Percentiles rank a stretch among this genome's conserved stretches.
Evolutionary conservation across 2,329 filamentous ascomycete species (phyloP).

Genomic region (Boeremia lycopersici): DNA sequence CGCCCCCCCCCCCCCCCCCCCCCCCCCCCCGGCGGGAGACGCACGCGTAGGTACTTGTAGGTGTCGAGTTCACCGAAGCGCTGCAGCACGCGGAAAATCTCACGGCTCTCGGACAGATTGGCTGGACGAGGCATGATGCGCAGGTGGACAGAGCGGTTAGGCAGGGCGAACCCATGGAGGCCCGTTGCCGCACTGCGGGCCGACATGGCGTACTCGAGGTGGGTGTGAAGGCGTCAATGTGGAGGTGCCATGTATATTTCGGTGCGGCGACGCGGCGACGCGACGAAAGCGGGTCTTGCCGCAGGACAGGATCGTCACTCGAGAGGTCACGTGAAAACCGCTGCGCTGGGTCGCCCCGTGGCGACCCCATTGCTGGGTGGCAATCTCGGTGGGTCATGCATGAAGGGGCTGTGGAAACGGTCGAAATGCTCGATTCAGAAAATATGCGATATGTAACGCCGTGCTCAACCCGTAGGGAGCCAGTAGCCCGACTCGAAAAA

Average conservation of each 20-base stretch:
- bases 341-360: not conserved
- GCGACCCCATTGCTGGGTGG: conserved; percentile 19
- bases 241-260: no score
- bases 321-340: conserved; percentile 23
- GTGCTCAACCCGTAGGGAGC: conserved; percentile 46
- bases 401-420: not conserved
- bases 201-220: conserved; percentile 30
- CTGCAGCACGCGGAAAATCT: conserved; percentile 55
- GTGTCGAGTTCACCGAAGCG: conserved; percentile 57
- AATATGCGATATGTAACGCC: conserved; percentile 29
- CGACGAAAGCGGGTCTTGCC: conserved; percentile 28
- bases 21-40: conserved; percentile 17
- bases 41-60: conserved; percentile 53
- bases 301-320: conserved; percentile 24
- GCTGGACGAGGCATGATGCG: conserved; percentile 55
- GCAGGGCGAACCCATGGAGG: conserved; percentile 17
- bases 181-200: conserved; percentile 30
- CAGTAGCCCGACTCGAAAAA: conserved; percentile 16
- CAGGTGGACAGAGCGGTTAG: conserved; percentile 54
- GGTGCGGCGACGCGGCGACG: not conserved
- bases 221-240: no score
- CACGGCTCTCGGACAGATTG: conserved; percentile 56
- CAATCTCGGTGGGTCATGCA: not conserved
- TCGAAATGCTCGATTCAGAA: conserved; percentile 3
- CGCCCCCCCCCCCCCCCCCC: no score